Evolutionary conservation across 192 early-diverging fungal species (phyloP), one percentile per base, ranked within the genome.

Genomic region (Podila epicladia): DNA sequence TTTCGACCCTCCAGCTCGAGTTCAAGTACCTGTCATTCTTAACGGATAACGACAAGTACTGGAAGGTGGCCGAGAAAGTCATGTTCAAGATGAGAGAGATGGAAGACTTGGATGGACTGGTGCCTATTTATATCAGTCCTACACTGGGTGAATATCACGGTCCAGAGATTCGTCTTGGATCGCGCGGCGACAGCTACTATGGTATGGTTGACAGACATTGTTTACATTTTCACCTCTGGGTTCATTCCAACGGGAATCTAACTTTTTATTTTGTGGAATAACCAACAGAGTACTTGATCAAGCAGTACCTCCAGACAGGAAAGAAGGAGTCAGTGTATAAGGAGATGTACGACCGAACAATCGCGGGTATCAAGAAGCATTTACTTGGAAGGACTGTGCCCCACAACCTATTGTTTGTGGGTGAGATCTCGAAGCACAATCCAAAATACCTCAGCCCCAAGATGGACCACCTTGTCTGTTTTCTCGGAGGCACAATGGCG

Each of bases 381-480:
- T 83, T 96, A 29, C 58, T 94, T 9, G 85, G 79, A 22, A 73
- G 86, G 60, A 89, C 88, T 7, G 65, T 77, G 9, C 92, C 93
- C 22, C 87, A 86, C 57, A 69, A 89, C 17, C 82, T 89, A 11
- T 74, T 92, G 20, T 95, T 87, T 75, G 77, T 94, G 20, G 92
- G 91, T n/a, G 94, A 95, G 70, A 69, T 89, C 9, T 65, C 58
- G 7, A 71, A 64, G 38, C 65, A 73, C 62, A 15, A 41, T 9
- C 74, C 69, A 15, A 8, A 51, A 22, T 28, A 55, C 2, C 66
- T 91, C 11, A 68, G 69, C 11, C 74, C 85, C 24, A 95, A 94
- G 73, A 97, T 97, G 95, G 95, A 97, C 82, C 97, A 99, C 69
- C 85, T 99, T 20, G 95, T 97, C 2, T 97, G 97, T 83, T 99